Evolutionary conservation across 1,139 yeast species (phyloP), one percentile per base, ranked within the genome.

Genomic region (Geotrichum bryndzae): DNA sequence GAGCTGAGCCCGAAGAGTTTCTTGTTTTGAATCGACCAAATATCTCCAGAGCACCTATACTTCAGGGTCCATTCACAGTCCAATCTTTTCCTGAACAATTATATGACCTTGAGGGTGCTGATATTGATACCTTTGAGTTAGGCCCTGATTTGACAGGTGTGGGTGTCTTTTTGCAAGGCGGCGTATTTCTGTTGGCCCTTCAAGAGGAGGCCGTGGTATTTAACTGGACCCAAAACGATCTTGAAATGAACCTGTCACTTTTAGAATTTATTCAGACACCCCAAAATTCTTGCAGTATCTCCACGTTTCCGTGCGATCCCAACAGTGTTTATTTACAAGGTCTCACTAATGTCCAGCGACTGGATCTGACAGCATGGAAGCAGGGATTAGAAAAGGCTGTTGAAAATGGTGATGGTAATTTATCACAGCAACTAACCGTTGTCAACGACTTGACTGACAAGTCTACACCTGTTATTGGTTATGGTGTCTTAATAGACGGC

Each of bases 21-120:
- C 64, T 64, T 53, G 61, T 70, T 35, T 58, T 70, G 41, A 61
- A 59, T 22, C 65, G 72, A 27, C 73, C 73, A 1, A 65, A 60
- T 2, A 35, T 50, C 13, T 53, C 50, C 23, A 51, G 56, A 29
- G 33, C 48, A 18, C 66, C 61, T 22, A 61, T 61, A 18, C 64
- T 79, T 1, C 85, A 82, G 67, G 88, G 88, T 0, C 87, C 88
- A 0, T 75, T 82, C 60, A 66, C 76, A 0, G 73, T 83, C 10
- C 69, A 74, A 29, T 86, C 87, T 1, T 85, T 77, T 65, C 87
- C 86, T 1, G 77, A 77, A 5, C 71, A 69, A 25, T 68, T 84
- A 13, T 83, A 84, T 68, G 74, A 72, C 2, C 76, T 74, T n/a
- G 75, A 75, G 3, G 80, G 81, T 0, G 66, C 70, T 22, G 79